These are phyloP conservation scores for Aotearoamyces nothofagi DNA, from an alignment of 2,329 filamentous ascomycete genomes.

Conservation along the genomic window DNA sequence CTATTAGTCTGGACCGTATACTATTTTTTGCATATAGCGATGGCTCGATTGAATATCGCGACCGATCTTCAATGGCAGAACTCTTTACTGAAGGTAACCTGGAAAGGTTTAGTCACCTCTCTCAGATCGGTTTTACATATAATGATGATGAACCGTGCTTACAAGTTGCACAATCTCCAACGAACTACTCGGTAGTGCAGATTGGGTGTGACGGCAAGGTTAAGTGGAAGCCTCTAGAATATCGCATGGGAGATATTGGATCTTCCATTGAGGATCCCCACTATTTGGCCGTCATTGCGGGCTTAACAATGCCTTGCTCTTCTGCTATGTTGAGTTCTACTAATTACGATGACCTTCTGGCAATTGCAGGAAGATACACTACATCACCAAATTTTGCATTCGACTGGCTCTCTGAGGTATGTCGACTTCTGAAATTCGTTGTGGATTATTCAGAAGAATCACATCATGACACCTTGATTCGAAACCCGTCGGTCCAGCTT, in stretches of 20 bases:
- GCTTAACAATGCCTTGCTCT: constrained; percentile 37
- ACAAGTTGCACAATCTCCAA: constrained; percentile 46
- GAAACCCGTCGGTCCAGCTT: constrained; percentile 58
- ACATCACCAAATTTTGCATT: constrained; percentile 36
- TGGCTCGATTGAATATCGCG: constrained; percentile 66
- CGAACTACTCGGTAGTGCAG: constrained; percentile 40
- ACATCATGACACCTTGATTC: constrained; percentile 55
- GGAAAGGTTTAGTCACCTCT: constrained; percentile 50
- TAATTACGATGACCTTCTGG: constrained; percentile 58
- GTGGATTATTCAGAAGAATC: constrained; percentile 73
- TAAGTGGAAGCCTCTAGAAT: constrained; percentile 40
- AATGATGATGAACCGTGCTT: constrained; percentile 47
- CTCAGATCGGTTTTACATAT: constrained; percentile 68
- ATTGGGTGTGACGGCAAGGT: constrained; percentile 41
- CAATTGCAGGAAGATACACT: constrained; percentile 32
- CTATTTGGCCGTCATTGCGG: constrained; percentile 43
- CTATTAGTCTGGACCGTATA: constrained; percentile 55
- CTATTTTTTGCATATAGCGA: constrained; percentile 65
- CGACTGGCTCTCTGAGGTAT: constrained; percentile 50
- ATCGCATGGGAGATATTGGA: constrained; percentile 31
- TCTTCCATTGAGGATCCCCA: constrained; percentile 30
- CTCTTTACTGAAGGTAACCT: constrained; percentile 49
- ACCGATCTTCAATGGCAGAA: constrained; percentile 57
- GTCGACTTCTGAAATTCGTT: constrained; percentile 53
- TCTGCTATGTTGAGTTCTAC: constrained; percentile 29